Evolutionary conservation across 768 basidiomycete genomes (phyloP).

Genomic region (Termitomyces sp.): DNA sequence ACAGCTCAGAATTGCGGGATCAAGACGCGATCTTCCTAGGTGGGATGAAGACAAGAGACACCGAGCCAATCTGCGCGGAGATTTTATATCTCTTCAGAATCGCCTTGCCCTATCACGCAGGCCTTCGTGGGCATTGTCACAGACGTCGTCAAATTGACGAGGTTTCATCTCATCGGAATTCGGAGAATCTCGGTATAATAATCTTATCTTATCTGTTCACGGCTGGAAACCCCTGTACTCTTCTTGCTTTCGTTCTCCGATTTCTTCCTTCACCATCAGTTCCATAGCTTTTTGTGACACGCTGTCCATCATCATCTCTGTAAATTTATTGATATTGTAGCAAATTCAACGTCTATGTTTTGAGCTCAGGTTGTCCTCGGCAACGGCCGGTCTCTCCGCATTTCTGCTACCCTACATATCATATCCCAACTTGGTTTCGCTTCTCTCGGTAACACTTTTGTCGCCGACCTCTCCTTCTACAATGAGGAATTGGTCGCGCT

Average conservation of each 20-base stretch:
- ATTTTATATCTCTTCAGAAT: conserved; percentile 18
- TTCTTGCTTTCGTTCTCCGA: background rate
- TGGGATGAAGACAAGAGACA: conserved; percentile 30
- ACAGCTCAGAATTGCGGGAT: conserved; percentile 17
- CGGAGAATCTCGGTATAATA: background rate
- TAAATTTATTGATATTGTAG: background rate
- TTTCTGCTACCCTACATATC: background rate
- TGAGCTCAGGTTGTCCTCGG: background rate
- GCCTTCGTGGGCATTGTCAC: conserved; percentile 5
- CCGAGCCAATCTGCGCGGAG: conserved; percentile 25
- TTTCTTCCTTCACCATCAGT: no score
- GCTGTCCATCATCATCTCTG: background rate
- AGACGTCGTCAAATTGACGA: background rate
- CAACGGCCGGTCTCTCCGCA: background rate
- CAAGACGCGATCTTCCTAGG: conserved; percentile 21
- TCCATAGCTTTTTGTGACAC: no score
- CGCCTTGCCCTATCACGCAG: conserved; percentile 2
- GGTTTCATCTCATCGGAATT: background rate
- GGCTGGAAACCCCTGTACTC: background rate
- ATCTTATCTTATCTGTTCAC: background rate
- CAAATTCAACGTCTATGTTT: background rate
- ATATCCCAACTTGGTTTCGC: background rate
- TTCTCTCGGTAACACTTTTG: background rate
- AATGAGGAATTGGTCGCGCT: background rate
- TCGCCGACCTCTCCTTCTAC: background rate